Conservation (phyloP, 1,139 yeast genomes). For the Debaryomyces psychrophilus region DNA sequence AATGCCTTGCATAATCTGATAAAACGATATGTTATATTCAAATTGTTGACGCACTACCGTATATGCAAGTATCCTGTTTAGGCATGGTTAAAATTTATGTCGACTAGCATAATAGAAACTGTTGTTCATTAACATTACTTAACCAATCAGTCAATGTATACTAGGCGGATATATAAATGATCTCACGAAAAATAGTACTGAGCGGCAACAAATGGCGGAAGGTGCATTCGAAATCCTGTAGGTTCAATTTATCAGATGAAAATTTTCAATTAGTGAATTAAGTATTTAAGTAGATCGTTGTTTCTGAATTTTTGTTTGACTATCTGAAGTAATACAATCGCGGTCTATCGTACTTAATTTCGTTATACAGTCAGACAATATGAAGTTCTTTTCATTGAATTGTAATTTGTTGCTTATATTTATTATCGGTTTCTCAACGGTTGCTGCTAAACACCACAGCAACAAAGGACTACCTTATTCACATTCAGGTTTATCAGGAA, state of each 20-base stretch:
- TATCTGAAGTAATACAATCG: no score
- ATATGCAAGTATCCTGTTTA: background rate
- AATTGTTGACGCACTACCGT: no score
- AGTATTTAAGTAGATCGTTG: background rate
- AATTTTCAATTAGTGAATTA: background rate
- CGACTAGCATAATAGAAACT: background rate
- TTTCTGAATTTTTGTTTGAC: background rate
- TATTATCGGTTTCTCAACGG: background rate
- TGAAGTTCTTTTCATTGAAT: background rate
- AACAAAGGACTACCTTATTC: slow-evolving; percentile 15
- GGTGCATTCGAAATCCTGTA: background rate
- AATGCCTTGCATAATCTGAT: no score
- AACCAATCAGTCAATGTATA: background rate
- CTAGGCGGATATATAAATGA: background rate
- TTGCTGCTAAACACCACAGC: background rate
- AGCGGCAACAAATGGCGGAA: background rate
- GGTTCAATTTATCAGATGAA: background rate
- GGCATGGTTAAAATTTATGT: background rate
- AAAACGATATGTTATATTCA: no score
- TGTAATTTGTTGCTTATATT: background rate
- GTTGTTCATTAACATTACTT: background rate
- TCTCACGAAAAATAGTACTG: background rate
- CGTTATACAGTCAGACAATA: background rate
- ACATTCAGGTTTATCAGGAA: slow-evolving; percentile 12
- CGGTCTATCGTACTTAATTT: no score